phyloP scores from a whole-genome alignment of 768 basidiomycete genomes.

The Amanita molliuscula region DNA sequence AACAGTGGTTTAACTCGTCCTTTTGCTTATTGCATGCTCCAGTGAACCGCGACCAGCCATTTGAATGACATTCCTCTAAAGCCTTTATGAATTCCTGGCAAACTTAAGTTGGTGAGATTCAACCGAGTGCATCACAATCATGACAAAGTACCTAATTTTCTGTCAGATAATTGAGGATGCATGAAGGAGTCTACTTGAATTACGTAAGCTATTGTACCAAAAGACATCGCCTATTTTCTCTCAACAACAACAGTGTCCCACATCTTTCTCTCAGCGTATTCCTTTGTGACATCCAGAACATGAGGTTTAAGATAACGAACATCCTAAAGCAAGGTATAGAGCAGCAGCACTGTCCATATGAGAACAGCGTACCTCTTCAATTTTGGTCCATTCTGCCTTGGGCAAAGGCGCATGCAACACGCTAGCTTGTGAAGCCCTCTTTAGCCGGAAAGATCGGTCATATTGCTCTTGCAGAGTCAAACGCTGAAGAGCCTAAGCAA shows the following conservation, averaged over 20 bases:
- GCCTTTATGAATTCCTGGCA: slow-evolving; percentile 75
- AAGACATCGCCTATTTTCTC: slow-evolving; percentile 42
- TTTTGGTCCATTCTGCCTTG: slow-evolving; percentile 70
- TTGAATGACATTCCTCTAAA: slow-evolving; percentile 58
- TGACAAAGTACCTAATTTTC: slow-evolving; percentile 34
- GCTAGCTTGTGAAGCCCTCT: slow-evolving; percentile 71
- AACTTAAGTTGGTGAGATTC: slow-evolving; percentile 24
- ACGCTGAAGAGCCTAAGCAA: slow-evolving; percentile 66
- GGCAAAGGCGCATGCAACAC: slow-evolving; percentile 73
- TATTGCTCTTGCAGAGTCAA: slow-evolving; percentile 72
- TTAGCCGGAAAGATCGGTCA: slow-evolving; percentile 87
- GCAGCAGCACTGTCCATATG: background rate
- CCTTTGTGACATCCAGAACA: slow-evolving; percentile 60
- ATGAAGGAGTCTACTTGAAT: slow-evolving; percentile 20
- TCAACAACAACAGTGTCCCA: slow-evolving; percentile 77
- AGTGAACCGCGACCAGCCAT: slow-evolving; percentile 51
- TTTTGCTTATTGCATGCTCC: slow-evolving; percentile 66
- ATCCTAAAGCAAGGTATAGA: slow-evolving; percentile 45
- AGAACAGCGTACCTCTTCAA: slow-evolving; percentile 50
- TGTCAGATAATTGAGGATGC: slow-evolving; percentile 68
- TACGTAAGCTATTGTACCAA: background rate
- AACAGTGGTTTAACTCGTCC: slow-evolving; percentile 56
- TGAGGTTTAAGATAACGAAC: slow-evolving; percentile 79
- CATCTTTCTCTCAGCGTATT: slow-evolving; percentile 63
- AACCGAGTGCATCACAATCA: background rate